These are phyloP conservation scores for Solidago caesia DNA, from an alignment of 129 eudicot genomes.

Conservation along the genomic window DNA sequence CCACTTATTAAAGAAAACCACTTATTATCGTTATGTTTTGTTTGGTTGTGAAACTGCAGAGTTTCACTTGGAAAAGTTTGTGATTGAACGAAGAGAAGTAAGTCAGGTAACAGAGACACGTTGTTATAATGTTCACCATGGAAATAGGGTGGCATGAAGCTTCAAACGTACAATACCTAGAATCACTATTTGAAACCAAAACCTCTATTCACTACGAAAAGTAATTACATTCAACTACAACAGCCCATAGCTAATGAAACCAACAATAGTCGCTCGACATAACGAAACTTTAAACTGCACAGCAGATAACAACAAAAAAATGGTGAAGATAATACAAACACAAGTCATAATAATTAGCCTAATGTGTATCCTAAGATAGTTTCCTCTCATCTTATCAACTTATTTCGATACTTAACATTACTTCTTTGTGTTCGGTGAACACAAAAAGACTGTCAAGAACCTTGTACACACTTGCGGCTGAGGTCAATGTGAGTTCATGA, in stretches of 20 bases:
- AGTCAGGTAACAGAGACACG: too few species aligned
- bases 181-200: slow-evolving; percentile 5
- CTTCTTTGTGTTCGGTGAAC: neutral
- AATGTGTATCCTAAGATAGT: too few species aligned
- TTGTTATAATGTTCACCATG: too few species aligned
- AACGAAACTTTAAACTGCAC: too few species aligned
- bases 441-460: neutral
- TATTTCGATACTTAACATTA: too few species aligned
- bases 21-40: neutral
- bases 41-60: too few species aligned
- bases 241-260: neutral
- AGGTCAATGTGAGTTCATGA: neutral
- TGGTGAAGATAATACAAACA: too few species aligned
- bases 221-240: neutral
- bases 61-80: too few species aligned
- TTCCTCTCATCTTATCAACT: too few species aligned
- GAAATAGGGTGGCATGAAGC: neutral
- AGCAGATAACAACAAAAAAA: too few species aligned
- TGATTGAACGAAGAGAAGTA: too few species aligned
- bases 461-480: neutral
- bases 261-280: neutral
- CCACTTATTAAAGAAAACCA: slow-evolving; percentile 1
- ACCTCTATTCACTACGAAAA: neutral
- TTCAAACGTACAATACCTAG: neutral
- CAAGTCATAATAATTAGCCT: too few species aligned